Evolutionary conservation across 2,329 filamentous ascomycete genomes (phyloP).

Genomic region (Cytospora leucostoma): DNA sequence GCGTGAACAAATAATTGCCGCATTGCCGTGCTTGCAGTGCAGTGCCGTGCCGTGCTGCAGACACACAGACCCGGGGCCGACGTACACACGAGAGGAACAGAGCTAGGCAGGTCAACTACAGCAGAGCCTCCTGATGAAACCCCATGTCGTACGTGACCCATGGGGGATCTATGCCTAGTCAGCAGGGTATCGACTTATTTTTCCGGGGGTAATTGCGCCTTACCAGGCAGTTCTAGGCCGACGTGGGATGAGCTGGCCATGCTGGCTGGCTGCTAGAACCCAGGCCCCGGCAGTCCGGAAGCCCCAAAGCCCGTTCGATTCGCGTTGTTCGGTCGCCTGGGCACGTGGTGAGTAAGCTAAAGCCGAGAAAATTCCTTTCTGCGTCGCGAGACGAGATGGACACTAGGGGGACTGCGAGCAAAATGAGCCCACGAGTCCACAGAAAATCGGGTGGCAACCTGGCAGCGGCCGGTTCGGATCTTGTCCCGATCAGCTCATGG

Average conservation of each 20-base stretch:
- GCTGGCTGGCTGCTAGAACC: neutral
- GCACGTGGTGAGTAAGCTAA: constrained; percentile 17
- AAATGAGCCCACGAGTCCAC: constrained; percentile 14
- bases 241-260: constrained; percentile 6
- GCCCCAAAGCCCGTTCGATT: constrained; percentile 4
- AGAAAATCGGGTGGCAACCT: constrained; percentile 17
- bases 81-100: too few relatives aligned
- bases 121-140: neutral
- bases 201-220: too few relatives aligned
- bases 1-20: too few relatives aligned
- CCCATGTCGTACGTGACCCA: too few relatives aligned
- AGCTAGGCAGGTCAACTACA: neutral
- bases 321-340: constrained; percentile 9
- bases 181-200: too few relatives aligned
- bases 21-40: too few relatives aligned
- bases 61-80: too few relatives aligned
- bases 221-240: too few relatives aligned
- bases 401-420: too few relatives aligned
- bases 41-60: too few relatives aligned
- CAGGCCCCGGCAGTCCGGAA: too few relatives aligned
- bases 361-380: neutral
- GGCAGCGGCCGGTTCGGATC: constrained; percentile 9
- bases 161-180: too few relatives aligned
- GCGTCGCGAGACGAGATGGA: neutral
- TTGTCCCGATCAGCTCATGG: constrained; percentile 26